phyloP scores from a whole-genome alignment of 441 rosid genomes.

The Raphanus hybrid region DNA sequence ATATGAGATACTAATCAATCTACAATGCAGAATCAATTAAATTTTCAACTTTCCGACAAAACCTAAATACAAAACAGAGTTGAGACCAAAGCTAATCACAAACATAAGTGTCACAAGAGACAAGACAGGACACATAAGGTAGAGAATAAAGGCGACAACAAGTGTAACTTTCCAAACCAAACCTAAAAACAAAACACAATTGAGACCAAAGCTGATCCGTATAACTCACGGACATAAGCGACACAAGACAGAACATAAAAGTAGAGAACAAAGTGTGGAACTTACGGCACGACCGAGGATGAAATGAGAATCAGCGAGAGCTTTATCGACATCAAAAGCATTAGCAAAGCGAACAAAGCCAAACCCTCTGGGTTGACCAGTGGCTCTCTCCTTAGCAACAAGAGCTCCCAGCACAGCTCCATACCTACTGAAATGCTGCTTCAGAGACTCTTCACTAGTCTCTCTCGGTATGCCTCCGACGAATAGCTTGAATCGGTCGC shows the following conservation, averaged over 20 bases:
- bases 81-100: conserved; percentile 9
- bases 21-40: background rate
- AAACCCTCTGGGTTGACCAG: conserved; percentile 64
- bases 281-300: conserved; percentile 75
- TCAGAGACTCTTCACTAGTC: conserved; percentile 61
- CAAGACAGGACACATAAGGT: background rate
- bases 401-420: conserved; percentile 59
- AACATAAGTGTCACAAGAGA: background rate
- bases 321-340: conserved; percentile 53
- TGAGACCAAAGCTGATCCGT: conserved; percentile 17
- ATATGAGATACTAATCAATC: background rate
- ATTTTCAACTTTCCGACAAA: background rate
- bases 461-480: conserved; percentile 75
- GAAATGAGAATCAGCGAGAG: conserved; percentile 60
- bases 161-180: background rate
- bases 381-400: conserved; percentile 58
- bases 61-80: conserved; percentile 1
- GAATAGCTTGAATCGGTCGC: conserved; percentile 61
- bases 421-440: conserved; percentile 66
- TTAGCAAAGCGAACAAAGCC: conserved; percentile 77
- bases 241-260: background rate
- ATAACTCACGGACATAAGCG: no score
- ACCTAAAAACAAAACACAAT: conserved; percentile 1
- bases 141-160: background rate
- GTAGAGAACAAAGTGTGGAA: conserved; percentile 13